A percentile compares a stretch with the other conserved stretches of the same genome.
Evolutionary conservation across 2,329 filamentous ascomycete genomes (phyloP).

Genomic region (Aspergillus costaricaensis): DNA sequence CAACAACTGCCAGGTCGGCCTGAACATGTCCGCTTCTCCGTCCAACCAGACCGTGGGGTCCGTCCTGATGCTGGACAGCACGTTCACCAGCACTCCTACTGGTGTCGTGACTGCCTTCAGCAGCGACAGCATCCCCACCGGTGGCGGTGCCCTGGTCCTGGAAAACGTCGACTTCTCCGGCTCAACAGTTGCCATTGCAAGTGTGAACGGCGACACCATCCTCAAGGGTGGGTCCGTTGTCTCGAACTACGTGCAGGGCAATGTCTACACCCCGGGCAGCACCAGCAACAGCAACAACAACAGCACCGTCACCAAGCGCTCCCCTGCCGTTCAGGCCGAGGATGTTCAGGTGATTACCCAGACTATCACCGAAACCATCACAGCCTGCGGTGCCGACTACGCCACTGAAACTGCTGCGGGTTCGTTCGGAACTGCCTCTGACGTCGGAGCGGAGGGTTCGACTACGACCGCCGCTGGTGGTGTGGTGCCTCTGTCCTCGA

Average conservation of each 20-base stretch:
- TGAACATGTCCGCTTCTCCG: slow-evolving; percentile 73
- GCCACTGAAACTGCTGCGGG: slow-evolving; percentile 7
- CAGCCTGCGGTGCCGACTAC: slow-evolving; percentile 22
- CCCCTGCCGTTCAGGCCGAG: slow-evolving; percentile 15
- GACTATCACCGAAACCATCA: slow-evolving; percentile 32
- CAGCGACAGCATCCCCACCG: slow-evolving; percentile 60
- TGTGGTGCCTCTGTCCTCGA: not conserved
- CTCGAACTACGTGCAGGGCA: slow-evolving; percentile 76
- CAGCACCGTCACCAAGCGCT: slow-evolving; percentile 27
- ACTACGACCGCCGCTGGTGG: not conserved
- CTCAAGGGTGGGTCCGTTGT: slow-evolving; percentile 71
- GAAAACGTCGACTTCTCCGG: slow-evolving; percentile 86
- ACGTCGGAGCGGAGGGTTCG: not conserved
- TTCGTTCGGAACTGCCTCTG: not conserved
- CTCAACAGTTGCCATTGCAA: slow-evolving; percentile 67
- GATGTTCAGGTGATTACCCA: slow-evolving; percentile 25
- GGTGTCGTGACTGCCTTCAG: slow-evolving; percentile 77
- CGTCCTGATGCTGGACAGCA: slow-evolving; percentile 78
- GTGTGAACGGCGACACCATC: slow-evolving; percentile 58
- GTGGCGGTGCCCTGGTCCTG: slow-evolving; percentile 79
- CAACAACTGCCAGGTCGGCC: slow-evolving; percentile 71
- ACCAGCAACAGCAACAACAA: too few relatives aligned
- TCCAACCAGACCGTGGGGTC: slow-evolving; percentile 78
- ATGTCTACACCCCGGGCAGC: slow-evolving; percentile 58
- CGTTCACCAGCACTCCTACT: slow-evolving; percentile 71